Base-by-base conservation (phyloP, 768 basidiomycete species). In the Coprinopsis cinerea region DNA sequence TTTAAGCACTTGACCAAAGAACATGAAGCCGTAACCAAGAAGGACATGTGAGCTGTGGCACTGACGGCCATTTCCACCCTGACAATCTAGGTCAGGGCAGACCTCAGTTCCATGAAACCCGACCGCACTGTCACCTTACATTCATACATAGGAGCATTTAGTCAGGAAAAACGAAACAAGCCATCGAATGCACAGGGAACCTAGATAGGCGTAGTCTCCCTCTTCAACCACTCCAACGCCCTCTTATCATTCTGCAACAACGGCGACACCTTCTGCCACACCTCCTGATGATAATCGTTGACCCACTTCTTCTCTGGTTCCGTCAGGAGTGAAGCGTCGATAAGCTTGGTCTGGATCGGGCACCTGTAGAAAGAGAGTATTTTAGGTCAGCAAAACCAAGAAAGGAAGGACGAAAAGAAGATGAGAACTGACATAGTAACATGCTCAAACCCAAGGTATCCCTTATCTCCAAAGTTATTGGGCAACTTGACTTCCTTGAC, bases 301-400 rank as follows among this genome's bases (percentile, higher is more conserved):
- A 97, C 53, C 95, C 95, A 98, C 45, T 64, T 68, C 56, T 72
- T 77, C 69, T 98, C 93, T 26, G 76, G 68, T 15, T 59, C 71
- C 7, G 76, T 76, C 32, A 98, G 61, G 30, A 98, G 61, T 1
- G 62, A 62, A 6, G 66, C 52, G 47, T 93, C 83, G 36, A 96
- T 67, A 36, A 98, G 76, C 52, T 82, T 92, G 54, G 82, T 88
- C 55, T 94, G 88, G 15, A 97, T 91, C 0, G 95, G 95, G 55
- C 82, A 90, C 86, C 78, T 78, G 74, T 48, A 40, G 54, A 13
- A 14, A 11, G 25, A 32, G n/a, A 43, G 35, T 17, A 15, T 15
- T 10, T 39, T 20, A 11, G 5, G 17, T 45, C 7, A 49, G 47
- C 35, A 59, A 45, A 6, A 53, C n/a, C 18, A 43, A 26, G 5